Percentiles rank a stretch among this genome's conserved stretches.
Evolutionary conservation across 768 basidiomycete species (phyloP).

Genomic region (Pisolithus tinctorius): DNA sequence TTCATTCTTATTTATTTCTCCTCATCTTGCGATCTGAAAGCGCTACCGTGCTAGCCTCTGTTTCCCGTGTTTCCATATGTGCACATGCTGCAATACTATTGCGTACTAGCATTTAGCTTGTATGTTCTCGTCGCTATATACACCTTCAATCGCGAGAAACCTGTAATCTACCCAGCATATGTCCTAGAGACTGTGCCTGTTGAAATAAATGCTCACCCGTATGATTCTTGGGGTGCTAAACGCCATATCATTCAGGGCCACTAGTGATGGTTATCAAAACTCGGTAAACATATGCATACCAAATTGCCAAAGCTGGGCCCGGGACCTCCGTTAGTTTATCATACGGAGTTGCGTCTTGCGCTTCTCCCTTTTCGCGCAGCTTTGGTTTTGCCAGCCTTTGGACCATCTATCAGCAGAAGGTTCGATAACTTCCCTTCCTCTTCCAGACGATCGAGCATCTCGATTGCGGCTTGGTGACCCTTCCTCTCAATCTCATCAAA

Average conservation of each 20-base stretch:
- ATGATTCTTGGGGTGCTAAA: slow-evolving; percentile 13
- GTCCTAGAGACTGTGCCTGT: slow-evolving; percentile 3
- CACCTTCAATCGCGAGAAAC: slow-evolving; percentile 11
- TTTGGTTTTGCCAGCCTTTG: slow-evolving; percentile 38
- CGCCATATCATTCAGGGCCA: slow-evolving; percentile 6
- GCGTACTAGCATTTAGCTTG: background rate
- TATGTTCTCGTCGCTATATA: background rate
- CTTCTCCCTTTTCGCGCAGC: slow-evolving; percentile 60
- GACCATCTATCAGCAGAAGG: slow-evolving; percentile 53
- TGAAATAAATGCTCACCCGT: background rate
- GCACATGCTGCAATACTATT: background rate
- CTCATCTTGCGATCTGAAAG: slow-evolving; percentile 5
- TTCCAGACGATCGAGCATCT: slow-evolving; percentile 70
- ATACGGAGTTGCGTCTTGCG: slow-evolving; percentile 70
- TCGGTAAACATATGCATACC: background rate
- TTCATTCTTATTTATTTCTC: slow-evolving; percentile 18
- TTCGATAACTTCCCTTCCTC: slow-evolving; percentile 80
- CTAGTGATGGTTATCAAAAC: background rate
- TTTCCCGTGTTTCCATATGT: slow-evolving; percentile 1
- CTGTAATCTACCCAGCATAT: slow-evolving; percentile 14
- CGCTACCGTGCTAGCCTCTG: slow-evolving; percentile 9
- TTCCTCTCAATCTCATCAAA: slow-evolving; percentile 84
- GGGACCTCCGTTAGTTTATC: background rate
- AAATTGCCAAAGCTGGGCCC: no score
- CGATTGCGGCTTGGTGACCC: slow-evolving; percentile 69